A percentile compares a stretch with the other conserved stretches of the same genome.
Conservation (phyloP, 306 rosid species). For the Prunus fruticosa region DNA sequence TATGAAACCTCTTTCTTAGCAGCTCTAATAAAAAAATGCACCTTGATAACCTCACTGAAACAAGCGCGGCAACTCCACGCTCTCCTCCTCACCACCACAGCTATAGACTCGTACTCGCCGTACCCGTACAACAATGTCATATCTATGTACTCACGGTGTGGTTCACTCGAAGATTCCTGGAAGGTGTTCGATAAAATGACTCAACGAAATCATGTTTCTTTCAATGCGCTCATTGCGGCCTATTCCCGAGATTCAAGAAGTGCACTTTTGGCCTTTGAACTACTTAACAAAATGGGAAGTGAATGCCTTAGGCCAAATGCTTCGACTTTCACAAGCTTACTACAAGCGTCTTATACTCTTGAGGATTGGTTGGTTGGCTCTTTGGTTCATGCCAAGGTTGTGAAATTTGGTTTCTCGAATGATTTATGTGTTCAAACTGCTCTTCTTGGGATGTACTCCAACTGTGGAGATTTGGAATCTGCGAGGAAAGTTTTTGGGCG, state of each 20-base stretch:
- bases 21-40: slow-evolving; percentile 59
- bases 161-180: slow-evolving; percentile 43
- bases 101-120: slow-evolving; percentile 28
- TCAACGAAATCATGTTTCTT: slow-evolving; percentile 62
- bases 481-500: slow-evolving; percentile 51
- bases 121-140: slow-evolving; percentile 61
- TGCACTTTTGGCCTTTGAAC: slow-evolving; percentile 39
- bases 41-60: slow-evolving; percentile 38
- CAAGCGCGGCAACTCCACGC: slow-evolving; percentile 80
- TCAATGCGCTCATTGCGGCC: slow-evolving; percentile 68
- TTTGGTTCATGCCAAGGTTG: slow-evolving; percentile 58
- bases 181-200: slow-evolving; percentile 83
- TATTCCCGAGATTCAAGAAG: slow-evolving; percentile 41
- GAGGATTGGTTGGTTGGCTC: slow-evolving; percentile 54
- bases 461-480: slow-evolving; percentile 53
- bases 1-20: slow-evolving; percentile 18
- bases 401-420: slow-evolving; percentile 60
- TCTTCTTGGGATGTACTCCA: slow-evolving; percentile 71
- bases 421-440: slow-evolving; percentile 66
- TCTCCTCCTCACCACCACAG: slow-evolving; percentile 46
- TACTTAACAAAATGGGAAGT: slow-evolving; percentile 42
- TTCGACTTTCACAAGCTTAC: slow-evolving; percentile 62
- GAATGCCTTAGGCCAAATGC: slow-evolving; percentile 52
- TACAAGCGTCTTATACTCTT: slow-evolving; percentile 57
- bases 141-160: slow-evolving; percentile 66